Base-by-base conservation (phyloP, 176 grass and related monocot genomes). In the Cenchrus americanus region DNA sequence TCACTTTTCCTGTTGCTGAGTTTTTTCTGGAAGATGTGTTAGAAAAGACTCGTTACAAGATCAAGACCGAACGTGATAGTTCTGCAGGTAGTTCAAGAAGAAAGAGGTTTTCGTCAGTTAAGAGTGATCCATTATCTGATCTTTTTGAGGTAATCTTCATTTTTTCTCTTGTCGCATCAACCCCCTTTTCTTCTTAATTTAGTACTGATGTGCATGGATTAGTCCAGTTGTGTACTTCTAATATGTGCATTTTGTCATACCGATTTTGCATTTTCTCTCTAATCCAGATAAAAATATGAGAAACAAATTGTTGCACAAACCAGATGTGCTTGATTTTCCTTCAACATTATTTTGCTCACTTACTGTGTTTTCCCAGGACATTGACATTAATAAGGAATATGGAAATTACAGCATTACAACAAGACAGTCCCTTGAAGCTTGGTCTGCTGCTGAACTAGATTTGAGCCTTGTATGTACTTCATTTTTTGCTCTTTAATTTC, bases 361-460 rank as follows among this genome's bases (percentile, higher is more conserved):
- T 59, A 7, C 14, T 70, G 0, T 41, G 43, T 86, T 69, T 86
- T 59, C 13, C 40, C 78, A 98, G 96, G 85, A 78, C 73, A 61
- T 92, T 44, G 91, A 98, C 77, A 92, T 95, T 87, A 48, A 88
- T 79, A 90, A 83, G 68, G 85, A 89, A 26, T 98, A 95, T 72
- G 86, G 87, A 85, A 91, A 87, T 49, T 98, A 92, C 68, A 95
- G 77, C 62, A 41, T 78, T 47, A 57, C 85, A 75, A 98, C 93
- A 69, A 98, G 86, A 80, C 96, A 92, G 43, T 98, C 96, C 76
- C 90, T 98, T 86, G 96, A 98, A 91, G 85, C 89, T 80, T 98
- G 96, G 96, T 86, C 85, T 77, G 87, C 80, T 42, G 55, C 59
- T 37, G 89, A 95, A 80, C 27, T 98, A 74, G 91, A 98, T 85